phyloP scores from a whole-genome alignment of 805 yeast species.

The Vanderwaltozyma verrucispora region DNA sequence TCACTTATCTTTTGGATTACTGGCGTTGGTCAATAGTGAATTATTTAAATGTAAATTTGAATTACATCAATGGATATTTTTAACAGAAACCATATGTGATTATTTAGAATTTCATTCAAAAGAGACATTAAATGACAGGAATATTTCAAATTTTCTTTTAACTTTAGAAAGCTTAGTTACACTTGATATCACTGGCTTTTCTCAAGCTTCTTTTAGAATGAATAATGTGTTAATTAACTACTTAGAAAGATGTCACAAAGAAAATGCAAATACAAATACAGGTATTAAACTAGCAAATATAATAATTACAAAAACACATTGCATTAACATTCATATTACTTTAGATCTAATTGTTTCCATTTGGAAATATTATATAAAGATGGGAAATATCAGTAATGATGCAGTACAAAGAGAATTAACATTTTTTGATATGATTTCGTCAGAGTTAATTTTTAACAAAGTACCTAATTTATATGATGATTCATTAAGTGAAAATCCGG shows the following conservation, averaged over 20 bases:
- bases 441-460: slow-evolving; percentile 30
- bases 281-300: slow-evolving; percentile 38
- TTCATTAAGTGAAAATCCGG: too few relatives aligned
- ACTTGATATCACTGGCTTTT: slow-evolving; percentile 18
- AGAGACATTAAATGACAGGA: slow-evolving; percentile 17
- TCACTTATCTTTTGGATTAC: slow-evolving; percentile 18
- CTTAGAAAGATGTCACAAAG: slow-evolving; percentile 16
- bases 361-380: slow-evolving; percentile 25
- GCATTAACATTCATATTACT: slow-evolving; percentile 31
- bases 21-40: slow-evolving; percentile 11
- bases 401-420: slow-evolving; percentile 35
- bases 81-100: slow-evolving; percentile 10
- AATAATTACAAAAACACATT: slow-evolving; percentile 33
- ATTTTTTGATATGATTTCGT: slow-evolving; percentile 36
- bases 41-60: slow-evolving; percentile 17
- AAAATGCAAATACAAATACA: slow-evolving; percentile 23
- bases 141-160: slow-evolving; percentile 18
- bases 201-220: slow-evolving; percentile 12
- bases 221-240: slow-evolving; percentile 14
- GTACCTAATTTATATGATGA: too few relatives aligned
- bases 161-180: slow-evolving; percentile 16
- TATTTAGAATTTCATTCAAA: slow-evolving; percentile 9
- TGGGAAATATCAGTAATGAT: slow-evolving; percentile 35
- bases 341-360: slow-evolving; percentile 33
- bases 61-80: slow-evolving; percentile 17